phyloP scores from a whole-genome alignment of 108 stramenopile genomes.

The Aurantiochytrium sp. region DNA sequence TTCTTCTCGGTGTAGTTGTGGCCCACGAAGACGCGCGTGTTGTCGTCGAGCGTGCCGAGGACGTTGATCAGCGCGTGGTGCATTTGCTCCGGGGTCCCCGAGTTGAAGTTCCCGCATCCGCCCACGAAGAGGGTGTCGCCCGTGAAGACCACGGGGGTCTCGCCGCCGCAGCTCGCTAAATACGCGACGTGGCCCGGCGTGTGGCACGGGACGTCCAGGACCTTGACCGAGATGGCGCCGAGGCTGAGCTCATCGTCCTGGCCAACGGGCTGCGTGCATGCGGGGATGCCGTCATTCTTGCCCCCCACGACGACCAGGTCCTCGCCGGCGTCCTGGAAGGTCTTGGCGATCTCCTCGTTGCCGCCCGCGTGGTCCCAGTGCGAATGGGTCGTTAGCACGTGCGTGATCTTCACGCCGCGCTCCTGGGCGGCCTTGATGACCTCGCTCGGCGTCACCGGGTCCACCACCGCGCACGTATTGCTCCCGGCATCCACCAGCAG shows the following conservation, averaged over 20 bases:
- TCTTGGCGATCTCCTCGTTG: conserved; percentile 52
- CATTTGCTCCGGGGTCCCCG: conserved; percentile 51
- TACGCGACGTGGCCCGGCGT: conserved; percentile 65
- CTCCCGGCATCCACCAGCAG: neutral
- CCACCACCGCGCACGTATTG: conserved; percentile 49
- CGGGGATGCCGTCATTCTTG: conserved; percentile 18
- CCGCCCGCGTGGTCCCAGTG: conserved; percentile 74
- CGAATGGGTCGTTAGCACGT: conserved; percentile 66
- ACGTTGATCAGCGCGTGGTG: conserved; percentile 46
- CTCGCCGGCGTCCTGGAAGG: conserved; percentile 6
- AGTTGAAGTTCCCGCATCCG: conserved; percentile 63
- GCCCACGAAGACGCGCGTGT: conserved; percentile 64
- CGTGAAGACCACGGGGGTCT: conserved; percentile 56
- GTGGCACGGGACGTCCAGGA: conserved; percentile 65
- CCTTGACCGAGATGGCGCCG: conserved; percentile 48
- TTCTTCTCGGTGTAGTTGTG: conserved; percentile 71
- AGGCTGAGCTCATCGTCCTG: conserved; percentile 52
- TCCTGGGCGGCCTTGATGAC: conserved; percentile 51
- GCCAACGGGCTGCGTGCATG: conserved; percentile 42
- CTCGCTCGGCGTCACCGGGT: conserved; percentile 59
- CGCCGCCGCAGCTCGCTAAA: conserved; percentile 37
- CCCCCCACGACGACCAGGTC: conserved; percentile 29
- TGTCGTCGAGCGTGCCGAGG: conserved; percentile 47
- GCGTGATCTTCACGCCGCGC: conserved; percentile 48
- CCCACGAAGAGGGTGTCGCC: conserved; percentile 70